Conservation (phyloP, 805 yeast species). For the Lachancea dasiensis region DNA sequence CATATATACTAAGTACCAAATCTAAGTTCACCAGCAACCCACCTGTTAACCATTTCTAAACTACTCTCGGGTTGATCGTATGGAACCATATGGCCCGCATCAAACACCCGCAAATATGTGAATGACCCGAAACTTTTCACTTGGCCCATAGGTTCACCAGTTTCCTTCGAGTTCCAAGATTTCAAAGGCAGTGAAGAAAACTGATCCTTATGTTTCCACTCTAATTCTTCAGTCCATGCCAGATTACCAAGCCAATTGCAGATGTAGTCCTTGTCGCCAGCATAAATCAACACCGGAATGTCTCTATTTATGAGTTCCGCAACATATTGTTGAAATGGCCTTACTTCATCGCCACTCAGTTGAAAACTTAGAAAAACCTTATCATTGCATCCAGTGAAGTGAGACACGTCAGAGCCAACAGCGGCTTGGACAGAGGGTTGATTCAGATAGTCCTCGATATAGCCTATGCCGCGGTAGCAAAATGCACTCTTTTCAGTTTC, state of each 20-base stretch:
- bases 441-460: slow-evolving; percentile 71
- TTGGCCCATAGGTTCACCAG: slow-evolving; percentile 53
- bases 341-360: slow-evolving; percentile 77
- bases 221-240: slow-evolving; percentile 69
- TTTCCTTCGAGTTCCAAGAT: slow-evolving; percentile 37
- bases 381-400: slow-evolving; percentile 60
- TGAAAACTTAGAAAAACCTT: slow-evolving; percentile 63
- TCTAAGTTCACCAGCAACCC: slow-evolving; percentile 50
- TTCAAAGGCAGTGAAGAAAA: slow-evolving; percentile 39
- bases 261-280: slow-evolving; percentile 92
- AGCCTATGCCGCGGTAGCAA: slow-evolving; percentile 69
- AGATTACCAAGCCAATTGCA: slow-evolving; percentile 91
- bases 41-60: slow-evolving; percentile 62
- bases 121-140: slow-evolving; percentile 65
- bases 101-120: slow-evolving; percentile 69
- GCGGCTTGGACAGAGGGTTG: slow-evolving; percentile 62
- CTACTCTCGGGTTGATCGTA: slow-evolving; percentile 76
- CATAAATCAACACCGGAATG: slow-evolving; percentile 78
- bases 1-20: slow-evolving; percentile 2
- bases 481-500: slow-evolving; percentile 53
- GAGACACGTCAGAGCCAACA: slow-evolving; percentile 78
- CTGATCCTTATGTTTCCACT: slow-evolving; percentile 53
- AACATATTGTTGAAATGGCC: slow-evolving; percentile 74
- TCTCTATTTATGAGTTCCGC: slow-evolving; percentile 61
- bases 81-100: slow-evolving; percentile 93